Conservation (phyloP, 345 rosid species). For the Dimocarpus longan region DNA sequence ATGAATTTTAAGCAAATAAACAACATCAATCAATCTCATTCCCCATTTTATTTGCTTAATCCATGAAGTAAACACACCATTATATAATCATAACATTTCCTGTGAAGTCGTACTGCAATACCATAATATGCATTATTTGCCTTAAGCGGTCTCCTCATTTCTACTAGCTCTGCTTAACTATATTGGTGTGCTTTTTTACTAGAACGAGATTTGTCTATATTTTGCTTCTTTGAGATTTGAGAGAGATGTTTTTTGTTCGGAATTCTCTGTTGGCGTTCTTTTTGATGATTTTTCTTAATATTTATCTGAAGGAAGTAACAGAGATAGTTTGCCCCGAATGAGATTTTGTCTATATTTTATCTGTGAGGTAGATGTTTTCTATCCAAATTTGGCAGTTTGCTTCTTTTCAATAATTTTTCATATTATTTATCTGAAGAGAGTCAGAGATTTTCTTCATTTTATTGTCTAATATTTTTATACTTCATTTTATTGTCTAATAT, state of each 20-base stretch:
- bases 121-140: not conserved
- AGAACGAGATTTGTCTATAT: not conserved
- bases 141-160: not conserved
- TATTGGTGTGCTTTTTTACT: not conserved
- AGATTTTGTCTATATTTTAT: no score
- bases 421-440: no score
- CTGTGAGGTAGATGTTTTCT: no score
- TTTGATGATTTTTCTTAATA: not conserved
- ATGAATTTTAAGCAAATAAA: no score
- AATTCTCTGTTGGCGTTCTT: not conserved
- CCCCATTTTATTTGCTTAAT: no score
- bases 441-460: no score
- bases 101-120: not conserved
- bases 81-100: not conserved
- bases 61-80: no score
- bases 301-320: not conserved
- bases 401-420: no score
- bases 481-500: no score
- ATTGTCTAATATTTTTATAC: no score
- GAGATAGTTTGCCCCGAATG: not conserved
- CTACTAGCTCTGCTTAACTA: not conserved
- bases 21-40: no score
- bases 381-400: no score
- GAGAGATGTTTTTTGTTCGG: not conserved
- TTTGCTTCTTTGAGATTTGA: not conserved